A percentile compares a stretch with the other conserved stretches of the same genome.
These are phyloP conservation scores for Pulveroboletus sp. DNA, from an alignment of 768 basidiomycete genomes.

Conservation along the genomic window DNA sequence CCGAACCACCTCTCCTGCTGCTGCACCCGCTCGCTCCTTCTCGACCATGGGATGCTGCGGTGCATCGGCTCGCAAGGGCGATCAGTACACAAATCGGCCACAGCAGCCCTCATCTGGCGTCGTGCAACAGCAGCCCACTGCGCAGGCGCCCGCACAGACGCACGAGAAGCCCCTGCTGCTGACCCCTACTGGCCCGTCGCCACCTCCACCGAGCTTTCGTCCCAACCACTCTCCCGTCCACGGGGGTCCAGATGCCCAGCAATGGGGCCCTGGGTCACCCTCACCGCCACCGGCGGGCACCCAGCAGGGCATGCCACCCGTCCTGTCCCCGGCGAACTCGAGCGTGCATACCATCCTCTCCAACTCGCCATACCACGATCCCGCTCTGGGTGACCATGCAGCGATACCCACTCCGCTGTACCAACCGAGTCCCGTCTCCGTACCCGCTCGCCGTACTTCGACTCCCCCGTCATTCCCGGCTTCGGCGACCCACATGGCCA, in stretches of 20 bases:
- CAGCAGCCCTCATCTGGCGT: constrained; percentile 29
- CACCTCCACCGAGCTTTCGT: constrained; percentile 41
- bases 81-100: constrained; percentile 32
- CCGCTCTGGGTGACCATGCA: background rate
- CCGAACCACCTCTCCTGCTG: background rate
- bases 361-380: background rate
- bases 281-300: constrained; percentile 28
- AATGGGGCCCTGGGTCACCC: constrained; percentile 28
- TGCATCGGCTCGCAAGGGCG: constrained; percentile 33
- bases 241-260: constrained; percentile 14
- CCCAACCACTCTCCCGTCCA: constrained; percentile 20
- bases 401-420: constrained; percentile 15
- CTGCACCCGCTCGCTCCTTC: too few relatives aligned
- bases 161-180: constrained; percentile 41
- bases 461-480: constrained; percentile 22
- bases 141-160: constrained; percentile 31
- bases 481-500: background rate
- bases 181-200: constrained; percentile 38
- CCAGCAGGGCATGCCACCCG: constrained; percentile 1
- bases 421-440: constrained; percentile 29
- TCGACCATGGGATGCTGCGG: constrained; percentile 64
- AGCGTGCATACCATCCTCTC: background rate
- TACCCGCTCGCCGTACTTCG: constrained; percentile 13
- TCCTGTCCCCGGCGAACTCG: background rate
- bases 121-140: constrained; percentile 50